phyloP scores from a whole-genome alignment of 768 basidiomycete species.

The Mycena metata region DNA sequence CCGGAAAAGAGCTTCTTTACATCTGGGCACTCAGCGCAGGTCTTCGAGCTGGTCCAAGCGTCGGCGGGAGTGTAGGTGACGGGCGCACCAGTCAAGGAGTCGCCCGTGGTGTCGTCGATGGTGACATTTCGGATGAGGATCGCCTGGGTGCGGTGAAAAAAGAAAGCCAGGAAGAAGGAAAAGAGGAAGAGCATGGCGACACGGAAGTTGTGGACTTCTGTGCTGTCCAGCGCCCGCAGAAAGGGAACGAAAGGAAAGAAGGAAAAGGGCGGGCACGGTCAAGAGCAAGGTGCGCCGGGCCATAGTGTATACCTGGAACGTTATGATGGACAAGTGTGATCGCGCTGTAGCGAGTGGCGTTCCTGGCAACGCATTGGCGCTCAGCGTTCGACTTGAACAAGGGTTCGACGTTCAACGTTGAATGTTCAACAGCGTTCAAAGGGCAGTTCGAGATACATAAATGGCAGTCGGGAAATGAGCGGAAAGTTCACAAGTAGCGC shows the following conservation, averaged over 20 bases:
- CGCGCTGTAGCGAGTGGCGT: too few relatives aligned
- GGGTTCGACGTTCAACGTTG: too few relatives aligned
- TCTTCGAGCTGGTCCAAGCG: constrained; percentile 48
- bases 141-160: constrained; percentile 31
- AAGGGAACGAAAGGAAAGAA: constrained; percentile 6
- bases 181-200: constrained; percentile 31
- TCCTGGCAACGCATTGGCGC: too few relatives aligned
- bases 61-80: constrained; percentile 50
- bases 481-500: too few relatives aligned
- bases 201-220: constrained; percentile 35
- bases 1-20: constrained; percentile 32
- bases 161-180: constrained; percentile 12
- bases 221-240: constrained; percentile 30
- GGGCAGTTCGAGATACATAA: too few relatives aligned
- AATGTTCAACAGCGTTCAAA: too few relatives aligned
- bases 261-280: not conserved
- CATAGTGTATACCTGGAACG: constrained; percentile 1
- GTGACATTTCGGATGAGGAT: constrained; percentile 54
- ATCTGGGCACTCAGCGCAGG: constrained; percentile 46
- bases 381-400: too few relatives aligned
- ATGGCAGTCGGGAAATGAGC: too few relatives aligned
- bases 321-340: too few relatives aligned
- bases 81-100: constrained; percentile 45
- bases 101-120: constrained; percentile 56
- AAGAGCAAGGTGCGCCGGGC: constrained; percentile 12